These are phyloP conservation scores for Solanum hybrid DNA, from an alignment of 305 asterid species.

Conservation along the genomic window DNA sequence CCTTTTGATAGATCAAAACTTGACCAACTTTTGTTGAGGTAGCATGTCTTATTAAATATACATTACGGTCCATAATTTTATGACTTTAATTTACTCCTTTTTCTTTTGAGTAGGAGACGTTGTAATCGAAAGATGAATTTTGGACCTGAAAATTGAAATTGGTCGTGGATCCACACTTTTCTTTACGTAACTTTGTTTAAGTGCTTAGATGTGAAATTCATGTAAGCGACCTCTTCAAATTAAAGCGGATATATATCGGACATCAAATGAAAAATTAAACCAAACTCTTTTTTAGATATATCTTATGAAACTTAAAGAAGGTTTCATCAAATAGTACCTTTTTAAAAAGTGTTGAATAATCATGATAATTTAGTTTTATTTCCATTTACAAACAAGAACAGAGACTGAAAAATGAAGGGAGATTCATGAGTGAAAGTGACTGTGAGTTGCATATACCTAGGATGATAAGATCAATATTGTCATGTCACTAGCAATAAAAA, in stretches of 20 bases:
- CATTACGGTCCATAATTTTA: not conserved
- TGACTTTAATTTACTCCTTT: not conserved
- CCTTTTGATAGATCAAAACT: not conserved
- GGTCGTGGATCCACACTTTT: not conserved
- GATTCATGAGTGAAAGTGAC: not conserved
- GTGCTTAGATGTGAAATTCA: not conserved
- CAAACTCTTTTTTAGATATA: not conserved
- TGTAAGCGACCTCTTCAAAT: not conserved
- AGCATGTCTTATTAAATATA: not conserved
- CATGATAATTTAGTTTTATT: not conserved
- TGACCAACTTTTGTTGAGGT: not conserved
- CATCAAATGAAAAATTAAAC: not conserved
- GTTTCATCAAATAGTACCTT: not conserved
- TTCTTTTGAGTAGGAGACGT: not conserved
- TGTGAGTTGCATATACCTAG: not conserved
- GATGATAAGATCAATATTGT: constrained; percentile 24
- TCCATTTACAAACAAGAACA: not conserved
- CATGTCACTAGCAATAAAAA: constrained; percentile 30
- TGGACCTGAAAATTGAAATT: not conserved
- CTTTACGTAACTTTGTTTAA: not conserved
- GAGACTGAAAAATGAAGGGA: not conserved
- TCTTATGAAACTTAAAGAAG: not conserved
- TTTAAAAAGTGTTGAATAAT: not conserved
- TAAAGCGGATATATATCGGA: too few relatives aligned
- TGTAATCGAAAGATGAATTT: not conserved